phyloP scores from a whole-genome alignment of 78 protist genomes.

The Chrysochromulina tobinii region DNA sequence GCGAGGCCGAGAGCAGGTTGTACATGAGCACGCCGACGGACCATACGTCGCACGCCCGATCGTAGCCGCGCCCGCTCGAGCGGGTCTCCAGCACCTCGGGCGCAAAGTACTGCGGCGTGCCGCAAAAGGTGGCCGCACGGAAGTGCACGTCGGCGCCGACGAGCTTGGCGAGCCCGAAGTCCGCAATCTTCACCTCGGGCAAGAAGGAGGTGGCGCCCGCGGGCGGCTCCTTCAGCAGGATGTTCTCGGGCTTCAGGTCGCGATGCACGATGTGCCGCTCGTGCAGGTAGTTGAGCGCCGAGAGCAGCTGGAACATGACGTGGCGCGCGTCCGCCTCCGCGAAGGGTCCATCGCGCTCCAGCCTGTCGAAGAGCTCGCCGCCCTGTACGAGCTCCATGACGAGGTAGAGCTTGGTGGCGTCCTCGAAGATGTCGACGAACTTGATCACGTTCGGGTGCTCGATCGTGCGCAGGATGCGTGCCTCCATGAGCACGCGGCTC shows the following conservation, averaged over 20 bases:
- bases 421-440: neutral
- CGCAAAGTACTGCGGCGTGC: constrained; percentile 53
- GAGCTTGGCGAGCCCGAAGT: constrained; percentile 49
- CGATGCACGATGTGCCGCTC: neutral
- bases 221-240: neutral
- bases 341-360: neutral
- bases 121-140: constrained; percentile 17
- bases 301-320: neutral
- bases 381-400: constrained; percentile 18
- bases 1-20: constrained; percentile 31
- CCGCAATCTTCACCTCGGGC: neutral
- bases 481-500: neutral
- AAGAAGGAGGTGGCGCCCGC: no score
- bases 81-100: constrained; percentile 48
- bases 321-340: neutral
- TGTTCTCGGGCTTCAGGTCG: constrained; percentile 43
- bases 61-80: neutral
- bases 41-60: constrained; percentile 45
- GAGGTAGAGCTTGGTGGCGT: neutral
- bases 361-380: constrained; percentile 16
- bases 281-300: constrained; percentile 5
- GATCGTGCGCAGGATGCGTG: neutral
- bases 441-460: neutral
- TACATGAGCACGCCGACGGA: constrained; percentile 46
- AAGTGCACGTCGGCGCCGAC: neutral